Evolutionary conservation across 1,139 yeast genomes (phyloP).

Genomic region (Taiozyma sp.): DNA sequence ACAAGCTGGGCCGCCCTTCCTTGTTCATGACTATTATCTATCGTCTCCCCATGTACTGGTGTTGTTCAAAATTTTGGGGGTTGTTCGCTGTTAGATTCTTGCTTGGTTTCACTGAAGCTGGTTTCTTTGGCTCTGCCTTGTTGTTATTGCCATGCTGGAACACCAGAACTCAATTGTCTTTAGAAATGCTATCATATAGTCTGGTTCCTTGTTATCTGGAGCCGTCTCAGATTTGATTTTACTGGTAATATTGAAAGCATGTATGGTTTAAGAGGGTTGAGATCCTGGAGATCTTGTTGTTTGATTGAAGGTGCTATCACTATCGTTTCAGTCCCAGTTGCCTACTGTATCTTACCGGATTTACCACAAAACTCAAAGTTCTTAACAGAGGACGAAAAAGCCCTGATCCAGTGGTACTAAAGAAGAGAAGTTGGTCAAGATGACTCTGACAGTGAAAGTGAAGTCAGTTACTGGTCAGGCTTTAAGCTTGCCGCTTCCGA

Average conservation of each 20-base stretch:
- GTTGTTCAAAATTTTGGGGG: constrained; percentile 37
- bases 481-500: constrained; percentile 39
- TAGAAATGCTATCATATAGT: constrained; percentile 34
- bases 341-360: constrained; percentile 36
- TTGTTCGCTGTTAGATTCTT: constrained; percentile 37
- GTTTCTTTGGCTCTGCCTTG: constrained; percentile 40
- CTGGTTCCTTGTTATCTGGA: constrained; percentile 30
- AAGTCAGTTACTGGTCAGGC: constrained; percentile 34
- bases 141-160: constrained; percentile 31
- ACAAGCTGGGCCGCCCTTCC: constrained; percentile 44
- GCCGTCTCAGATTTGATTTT: constrained; percentile 38
- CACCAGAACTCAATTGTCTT: constrained; percentile 31
- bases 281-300: constrained; percentile 35
- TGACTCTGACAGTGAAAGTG: constrained; percentile 42
- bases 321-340: constrained; percentile 26
- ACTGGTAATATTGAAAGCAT: constrained; percentile 33
- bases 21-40: constrained; percentile 40
- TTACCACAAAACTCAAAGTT: constrained; percentile 38
- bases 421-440: constrained; percentile 50
- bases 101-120: constrained; percentile 50
- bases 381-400: constrained; percentile 35
- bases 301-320: constrained; percentile 36
- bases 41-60: constrained; percentile 42
- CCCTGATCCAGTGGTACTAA: constrained; percentile 43
- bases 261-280: constrained; percentile 27